Evolutionary conservation across 495 filamentous ascomycete genomes (phyloP).

Genomic region (Talaromyces borbonicus): DNA sequence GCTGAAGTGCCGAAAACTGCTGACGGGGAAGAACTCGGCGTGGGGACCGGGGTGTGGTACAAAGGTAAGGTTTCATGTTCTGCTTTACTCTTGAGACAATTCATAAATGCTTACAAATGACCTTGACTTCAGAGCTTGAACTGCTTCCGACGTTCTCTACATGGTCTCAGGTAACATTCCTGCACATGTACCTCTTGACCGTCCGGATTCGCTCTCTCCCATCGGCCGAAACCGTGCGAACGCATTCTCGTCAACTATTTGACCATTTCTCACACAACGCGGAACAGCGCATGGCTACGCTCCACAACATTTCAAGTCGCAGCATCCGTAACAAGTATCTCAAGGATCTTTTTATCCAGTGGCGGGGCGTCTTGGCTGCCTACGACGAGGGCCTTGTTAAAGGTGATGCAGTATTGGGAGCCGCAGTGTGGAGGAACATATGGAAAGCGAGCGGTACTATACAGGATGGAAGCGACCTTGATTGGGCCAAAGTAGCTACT

Average conservation of each 20-base stretch:
- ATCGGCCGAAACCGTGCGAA: slow-evolving; percentile 39
- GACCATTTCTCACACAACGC: slow-evolving; percentile 92
- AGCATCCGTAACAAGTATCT: slow-evolving; percentile 71
- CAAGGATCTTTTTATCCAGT: slow-evolving; percentile 86
- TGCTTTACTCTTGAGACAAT: not conserved
- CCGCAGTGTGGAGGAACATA: slow-evolving; percentile 88
- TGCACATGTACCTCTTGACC: slow-evolving; percentile 91
- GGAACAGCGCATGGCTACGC: slow-evolving; percentile 72
- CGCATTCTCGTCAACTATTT: slow-evolving; percentile 67
- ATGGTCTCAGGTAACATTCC: slow-evolving; percentile 91
- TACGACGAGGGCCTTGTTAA: slow-evolving; percentile 83
- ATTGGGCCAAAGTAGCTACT: slow-evolving; percentile 58
- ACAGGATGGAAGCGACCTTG: slow-evolving; percentile 45
- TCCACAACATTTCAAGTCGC: slow-evolving; percentile 57
- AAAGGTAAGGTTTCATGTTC: slow-evolving; percentile 42
- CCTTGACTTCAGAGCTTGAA: slow-evolving; percentile 35
- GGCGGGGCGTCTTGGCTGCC: slow-evolving; percentile 70
- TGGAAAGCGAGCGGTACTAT: slow-evolving; percentile 53
- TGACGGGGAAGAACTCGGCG: slow-evolving; percentile 68
- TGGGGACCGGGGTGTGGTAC: slow-evolving; percentile 74
- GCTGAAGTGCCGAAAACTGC: slow-evolving; percentile 51
- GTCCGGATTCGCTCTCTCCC: slow-evolving; percentile 74
- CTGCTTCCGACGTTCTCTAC: slow-evolving; percentile 79
- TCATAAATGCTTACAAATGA: not conserved
- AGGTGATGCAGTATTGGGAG: slow-evolving; percentile 75